Evolutionary conservation across 192 early-diverging fungal species (phyloP), one percentile per base, ranked within the genome.

Genomic region (Irineochytrium annulatum): DNA sequence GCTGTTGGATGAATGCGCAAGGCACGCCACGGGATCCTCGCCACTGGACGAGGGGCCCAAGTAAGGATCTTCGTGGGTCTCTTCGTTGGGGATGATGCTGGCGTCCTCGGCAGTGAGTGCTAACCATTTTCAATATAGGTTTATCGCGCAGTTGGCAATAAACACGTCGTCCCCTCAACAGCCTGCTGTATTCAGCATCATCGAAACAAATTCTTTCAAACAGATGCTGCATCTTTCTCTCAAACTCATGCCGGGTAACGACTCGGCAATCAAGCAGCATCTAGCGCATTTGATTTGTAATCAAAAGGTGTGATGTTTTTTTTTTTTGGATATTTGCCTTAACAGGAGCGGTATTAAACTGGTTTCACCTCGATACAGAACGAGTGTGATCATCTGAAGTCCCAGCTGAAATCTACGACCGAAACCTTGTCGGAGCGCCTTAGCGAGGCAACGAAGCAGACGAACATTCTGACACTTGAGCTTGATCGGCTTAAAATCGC

Each of bases 171-270:
- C 35, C 17, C 33, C 65, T 1, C 34, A 44, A n/a, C 17, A 56
- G 2, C 37, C 32, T 48, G 34, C 75, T 2, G 60, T 57, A 14
- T 70, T 83, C 37, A 43, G 55, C 17, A 70, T 83, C 22, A 56
- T 83, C 56, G 81, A 83, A 60, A 80, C 78, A 30, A 83, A 80
- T 45, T 39, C 73, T 2, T 84, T 84, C 68, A 60, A 67, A 37
- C 78, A 82, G 55, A 81, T 84, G 22, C 68, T 60, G 1, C 82
- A 84, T 52, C 51, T 84, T 0, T 55, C 70, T 0, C 69, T 84
- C 3, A 37, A 67, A 27, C 67, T 82, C 24, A 67, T 62, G 1
- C 77, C 64, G 3, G 82, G 72, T 13, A 75, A 68, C 46, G 82
- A 84, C 53, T 26, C 63, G 4, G 62, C 68, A 1, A 45, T 82